Evolutionary conservation across 2,329 filamentous ascomycete genomes (phyloP), one percentile per base, ranked within the genome.

Genomic region (Fusarium mexicanum): DNA sequence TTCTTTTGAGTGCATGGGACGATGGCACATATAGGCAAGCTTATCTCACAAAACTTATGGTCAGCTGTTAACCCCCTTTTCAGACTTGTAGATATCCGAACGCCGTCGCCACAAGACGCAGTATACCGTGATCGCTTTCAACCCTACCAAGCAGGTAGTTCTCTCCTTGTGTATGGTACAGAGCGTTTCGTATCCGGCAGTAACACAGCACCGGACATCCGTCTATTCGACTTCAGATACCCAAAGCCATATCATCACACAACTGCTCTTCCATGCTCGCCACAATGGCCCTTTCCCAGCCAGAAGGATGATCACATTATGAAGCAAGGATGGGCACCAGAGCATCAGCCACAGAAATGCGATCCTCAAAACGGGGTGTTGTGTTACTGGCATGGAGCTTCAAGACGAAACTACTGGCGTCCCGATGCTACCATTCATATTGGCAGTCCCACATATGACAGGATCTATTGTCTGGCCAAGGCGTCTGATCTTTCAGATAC

Each of bases 211-310:
- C 80, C 84, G 1, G 81, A 83, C 16, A 69, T 90, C 62, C 86
- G 87, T 60, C 78, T 89, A 38, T 90, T 89, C 67, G 88, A 90
- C 81, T 87, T 88, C 62, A 87, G 88, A 17, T 87, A 85, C 80
- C 78, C 84, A 0, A 86, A 82, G 70, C 72, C 80, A 6, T 90
- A 90, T 71, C 79, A 85, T 62, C 85, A 89, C 79, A 86, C 86
- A 6, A 80, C 83, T 8, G 85, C 83, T 9, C 80, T 89, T 17
- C 82, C 86, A 1, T 90, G 88, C 75, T 81, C 83, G 11, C 67
- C 61, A 12, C 69, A 77, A 8, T 65, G 64, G 11, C 86, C 87
- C 76, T 67, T 84, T 81, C 38, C 72, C n/a, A 18, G 63, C 14
- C 77, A 76, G 35, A 72, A 62, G 41, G 67, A 77, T 26, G 68